These are phyloP conservation scores for Saccharum spontaneum DNA, from an alignment of 176 grass and related monocot species.

Conservation along the genomic window DNA sequence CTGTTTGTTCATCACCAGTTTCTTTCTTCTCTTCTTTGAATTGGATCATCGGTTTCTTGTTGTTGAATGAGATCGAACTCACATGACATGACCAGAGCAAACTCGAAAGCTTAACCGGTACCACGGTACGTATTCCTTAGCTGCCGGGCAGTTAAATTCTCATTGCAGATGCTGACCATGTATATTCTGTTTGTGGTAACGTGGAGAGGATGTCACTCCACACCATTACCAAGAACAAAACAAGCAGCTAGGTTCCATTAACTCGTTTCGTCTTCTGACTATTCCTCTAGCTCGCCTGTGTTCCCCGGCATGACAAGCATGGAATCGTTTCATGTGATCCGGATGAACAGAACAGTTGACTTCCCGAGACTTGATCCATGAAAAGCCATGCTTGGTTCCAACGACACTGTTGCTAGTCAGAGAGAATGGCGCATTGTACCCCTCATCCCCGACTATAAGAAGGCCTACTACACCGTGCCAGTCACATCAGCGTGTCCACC, in stretches of 20 bases:
- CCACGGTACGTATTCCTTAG: not conserved
- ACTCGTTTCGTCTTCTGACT: not conserved
- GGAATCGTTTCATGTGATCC: constrained; percentile 53
- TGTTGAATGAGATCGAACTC: not conserved
- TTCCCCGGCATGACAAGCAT: constrained; percentile 34
- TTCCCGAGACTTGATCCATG: constrained; percentile 27
- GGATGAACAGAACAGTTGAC: constrained; percentile 40
- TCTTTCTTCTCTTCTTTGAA: no score
- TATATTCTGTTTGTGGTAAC: constrained; percentile 28
- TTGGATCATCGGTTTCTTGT: no score
- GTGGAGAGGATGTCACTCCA: constrained; percentile 11
- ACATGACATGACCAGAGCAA: not conserved
- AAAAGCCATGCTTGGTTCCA: constrained; percentile 48
- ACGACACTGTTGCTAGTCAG: constrained; percentile 40
- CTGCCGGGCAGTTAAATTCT: not conserved
- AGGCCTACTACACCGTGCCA: not conserved
- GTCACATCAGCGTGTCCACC: not conserved
- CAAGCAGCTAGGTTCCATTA: not conserved
- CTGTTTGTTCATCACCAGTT: no score
- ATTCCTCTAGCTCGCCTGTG: not conserved
- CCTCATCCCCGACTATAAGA: not conserved
- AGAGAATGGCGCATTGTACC: not conserved
- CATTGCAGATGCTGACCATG: not conserved
- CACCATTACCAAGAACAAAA: not conserved
- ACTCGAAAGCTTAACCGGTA: not conserved